Conservation (phyloP, 2,329 filamentous ascomycete species). For the Talaromyces piceae region DNA sequence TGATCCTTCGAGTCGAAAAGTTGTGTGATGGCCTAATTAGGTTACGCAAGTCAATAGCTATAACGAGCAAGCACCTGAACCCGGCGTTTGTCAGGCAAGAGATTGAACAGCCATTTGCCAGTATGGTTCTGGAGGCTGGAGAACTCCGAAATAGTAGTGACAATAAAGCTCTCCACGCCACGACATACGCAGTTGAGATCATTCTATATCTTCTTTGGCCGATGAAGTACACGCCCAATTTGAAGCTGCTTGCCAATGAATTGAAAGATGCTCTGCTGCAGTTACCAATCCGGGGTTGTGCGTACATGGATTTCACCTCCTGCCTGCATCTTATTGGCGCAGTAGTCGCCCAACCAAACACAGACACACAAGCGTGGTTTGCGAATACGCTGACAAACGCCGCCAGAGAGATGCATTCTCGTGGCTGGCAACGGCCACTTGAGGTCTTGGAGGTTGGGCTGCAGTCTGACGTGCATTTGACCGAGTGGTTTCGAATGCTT, state of each 20-base stretch:
- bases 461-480: not conserved
- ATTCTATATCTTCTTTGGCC: slow-evolving; percentile 1
- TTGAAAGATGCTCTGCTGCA: slow-evolving; percentile 13
- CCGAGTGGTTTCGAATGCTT: not conserved
- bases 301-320: slow-evolving; percentile 18
- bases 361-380: slow-evolving; percentile 18
- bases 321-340: slow-evolving; percentile 19
- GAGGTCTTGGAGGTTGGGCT: slow-evolving; percentile 2
- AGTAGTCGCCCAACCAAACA: slow-evolving; percentile 14
- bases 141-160: not conserved
- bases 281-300: slow-evolving; percentile 14
- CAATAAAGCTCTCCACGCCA: not conserved
- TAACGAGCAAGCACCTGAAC: not conserved
- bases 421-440: slow-evolving; percentile 13
- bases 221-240: not conserved
- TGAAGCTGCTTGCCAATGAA: slow-evolving; percentile 10
- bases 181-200: not conserved
- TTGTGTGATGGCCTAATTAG: not conserved
- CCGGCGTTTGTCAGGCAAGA: not conserved
- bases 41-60: not conserved
- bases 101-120: not conserved
- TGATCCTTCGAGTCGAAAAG: not conserved
- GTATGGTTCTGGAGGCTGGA: not conserved
- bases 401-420: slow-evolving; percentile 11
- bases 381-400: slow-evolving; percentile 11